Evolutionary conservation across 2,329 filamentous ascomycete species (phyloP).

Genomic region (Fusarium clavum): DNA sequence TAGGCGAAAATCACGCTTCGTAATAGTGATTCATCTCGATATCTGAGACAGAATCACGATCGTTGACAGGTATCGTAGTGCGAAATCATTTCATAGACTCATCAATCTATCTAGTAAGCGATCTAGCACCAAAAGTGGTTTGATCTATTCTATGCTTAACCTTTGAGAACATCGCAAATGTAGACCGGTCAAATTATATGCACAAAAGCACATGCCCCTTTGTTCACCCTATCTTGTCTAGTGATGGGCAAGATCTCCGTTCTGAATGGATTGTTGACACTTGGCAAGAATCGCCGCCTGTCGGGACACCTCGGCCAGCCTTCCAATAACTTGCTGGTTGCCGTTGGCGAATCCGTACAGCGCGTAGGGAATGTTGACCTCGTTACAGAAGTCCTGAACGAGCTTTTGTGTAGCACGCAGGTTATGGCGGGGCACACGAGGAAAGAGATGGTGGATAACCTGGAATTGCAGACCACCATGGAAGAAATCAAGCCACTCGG

Average conservation of each 20-base stretch:
- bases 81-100: conserved; percentile 7
- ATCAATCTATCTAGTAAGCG: conserved; percentile 18
- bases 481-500: conserved; percentile 87
- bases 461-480: conserved; percentile 92
- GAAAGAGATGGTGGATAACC: conserved; percentile 87
- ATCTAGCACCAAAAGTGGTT: not conserved
- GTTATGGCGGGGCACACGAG: conserved; percentile 86
- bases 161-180: not conserved
- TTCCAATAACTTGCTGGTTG: conserved; percentile 82
- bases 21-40: not conserved
- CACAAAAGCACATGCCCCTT: conserved; percentile 7
- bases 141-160: conserved; percentile 5
- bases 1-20: conserved; percentile 7
- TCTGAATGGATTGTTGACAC: conserved; percentile 69
- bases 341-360: conserved; percentile 87
- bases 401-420: conserved; percentile 79
- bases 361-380: conserved; percentile 86
- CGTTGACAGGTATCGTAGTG: not conserved
- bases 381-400: conserved; percentile 83
- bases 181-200: conserved; percentile 18
- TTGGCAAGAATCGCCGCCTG: conserved; percentile 83
- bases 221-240: not conserved
- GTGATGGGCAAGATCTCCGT: conserved; percentile 44
- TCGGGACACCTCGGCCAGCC: conserved; percentile 80
- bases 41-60: conserved; percentile 19